Evolutionary conservation across 1,284 basidiomycete genomes (phyloP).

Genomic region (Fomitopsis pinicola): DNA sequence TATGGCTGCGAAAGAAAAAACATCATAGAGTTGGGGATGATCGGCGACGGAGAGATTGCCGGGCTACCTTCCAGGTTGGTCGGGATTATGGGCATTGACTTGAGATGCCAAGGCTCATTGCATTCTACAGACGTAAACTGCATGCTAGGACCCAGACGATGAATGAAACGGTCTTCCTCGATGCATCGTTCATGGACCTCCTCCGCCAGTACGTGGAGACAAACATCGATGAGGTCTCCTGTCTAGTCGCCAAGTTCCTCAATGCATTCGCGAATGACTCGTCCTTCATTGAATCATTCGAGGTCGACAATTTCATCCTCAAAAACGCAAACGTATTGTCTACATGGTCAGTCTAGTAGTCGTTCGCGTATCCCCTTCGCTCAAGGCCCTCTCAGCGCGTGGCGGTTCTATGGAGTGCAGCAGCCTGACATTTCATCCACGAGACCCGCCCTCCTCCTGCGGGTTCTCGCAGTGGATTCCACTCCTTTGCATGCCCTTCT

Average conservation of each 20-base stretch:
- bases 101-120: not conserved
- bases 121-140: conserved; percentile 41
- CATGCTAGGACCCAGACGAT: conserved; percentile 36
- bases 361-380: not conserved
- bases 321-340: conserved; percentile 52
- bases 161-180: conserved; percentile 54
- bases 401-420: conserved; percentile 62
- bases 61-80: conserved; percentile 52
- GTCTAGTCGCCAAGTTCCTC: conserved; percentile 60
- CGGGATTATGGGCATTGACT: not conserved
- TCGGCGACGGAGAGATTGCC: conserved; percentile 43
- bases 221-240: conserved; percentile 46
- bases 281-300: conserved; percentile 54
- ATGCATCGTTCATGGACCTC: conserved; percentile 46
- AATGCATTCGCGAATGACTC: conserved; percentile 53
- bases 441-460: conserved; percentile 50
- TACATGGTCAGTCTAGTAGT: conserved; percentile 41
- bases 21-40: conserved; percentile 38
- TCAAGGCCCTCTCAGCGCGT: conserved; percentile 40
- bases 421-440: conserved; percentile 44
- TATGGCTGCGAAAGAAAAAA: conserved; percentile 58
- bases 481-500: conserved; percentile 54
- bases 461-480: conserved; percentile 57
- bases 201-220: conserved; percentile 49
- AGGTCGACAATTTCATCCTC: conserved; percentile 67